A percentile compares a stretch with the other conserved stretches of the same genome.
Evolutionary conservation across 495 filamentous ascomycete species (phyloP).

Genomic region (Lentithecium fluviatile): DNA sequence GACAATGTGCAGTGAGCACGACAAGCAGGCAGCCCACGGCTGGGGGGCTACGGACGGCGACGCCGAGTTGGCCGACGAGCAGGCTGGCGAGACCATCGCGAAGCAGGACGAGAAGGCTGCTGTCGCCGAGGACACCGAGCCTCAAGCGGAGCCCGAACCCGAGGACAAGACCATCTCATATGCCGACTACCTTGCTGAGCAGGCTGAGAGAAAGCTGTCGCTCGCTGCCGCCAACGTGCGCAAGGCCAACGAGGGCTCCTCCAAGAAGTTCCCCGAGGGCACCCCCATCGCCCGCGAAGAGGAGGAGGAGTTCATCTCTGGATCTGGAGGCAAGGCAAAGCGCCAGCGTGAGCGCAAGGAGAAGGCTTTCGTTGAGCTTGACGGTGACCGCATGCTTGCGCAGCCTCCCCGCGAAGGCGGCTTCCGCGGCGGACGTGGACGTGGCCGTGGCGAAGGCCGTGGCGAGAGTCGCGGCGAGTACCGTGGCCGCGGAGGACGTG

Average conservation of each 20-base stretch:
- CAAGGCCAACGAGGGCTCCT: conserved; percentile 85
- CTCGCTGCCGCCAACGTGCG: conserved; percentile 67
- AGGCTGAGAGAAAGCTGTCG: conserved; percentile 73
- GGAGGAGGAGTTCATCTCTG: conserved; percentile 74
- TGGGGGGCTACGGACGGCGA: conserved; percentile 83
- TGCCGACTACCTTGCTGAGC: conserved; percentile 83
- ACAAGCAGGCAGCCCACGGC: conserved; percentile 86
- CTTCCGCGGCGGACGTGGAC: conserved; percentile 41
- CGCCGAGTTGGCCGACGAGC: conserved; percentile 82
- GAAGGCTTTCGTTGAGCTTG: conserved; percentile 85
- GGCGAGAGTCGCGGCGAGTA: conserved; percentile 37
- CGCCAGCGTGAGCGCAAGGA: conserved; percentile 87
- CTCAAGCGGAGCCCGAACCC: conserved; percentile 55
- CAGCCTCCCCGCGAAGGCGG: conserved; percentile 47
- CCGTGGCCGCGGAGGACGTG: conserved; percentile 39
- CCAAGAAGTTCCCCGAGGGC: conserved; percentile 89
- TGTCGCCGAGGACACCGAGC: conserved; percentile 42
- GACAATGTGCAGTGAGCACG: conserved; percentile 64
- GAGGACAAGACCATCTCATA: conserved; percentile 88
- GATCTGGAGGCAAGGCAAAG: conserved; percentile 73
- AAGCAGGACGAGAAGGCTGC: conserved; percentile 70
- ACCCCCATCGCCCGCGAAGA: conserved; percentile 73
- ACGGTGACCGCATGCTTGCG: conserved; percentile 67
- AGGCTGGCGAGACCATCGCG: conserved; percentile 81
- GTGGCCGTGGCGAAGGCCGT: conserved; percentile 41